phyloP scores from a whole-genome alignment of 306 rosid genomes.

The Malus sylvestris region DNA sequence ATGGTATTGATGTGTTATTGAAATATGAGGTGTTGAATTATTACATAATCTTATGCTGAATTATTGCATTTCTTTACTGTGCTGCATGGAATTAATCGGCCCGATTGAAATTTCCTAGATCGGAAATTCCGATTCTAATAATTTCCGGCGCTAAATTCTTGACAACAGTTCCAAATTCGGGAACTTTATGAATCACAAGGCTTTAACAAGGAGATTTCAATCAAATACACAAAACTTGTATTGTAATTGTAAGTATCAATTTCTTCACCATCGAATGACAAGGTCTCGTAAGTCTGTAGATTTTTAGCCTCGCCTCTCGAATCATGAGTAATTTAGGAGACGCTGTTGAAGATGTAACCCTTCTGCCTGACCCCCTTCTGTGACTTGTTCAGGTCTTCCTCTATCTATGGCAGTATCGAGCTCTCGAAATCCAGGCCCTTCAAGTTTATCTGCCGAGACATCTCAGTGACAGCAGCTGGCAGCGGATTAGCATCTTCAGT shows the following conservation, averaged over 20 bases:
- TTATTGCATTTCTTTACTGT: not conserved
- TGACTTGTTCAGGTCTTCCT: conserved; percentile 54
- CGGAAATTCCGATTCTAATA: not conserved
- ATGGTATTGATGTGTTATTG: too few relatives aligned
- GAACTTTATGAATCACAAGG: too few relatives aligned
- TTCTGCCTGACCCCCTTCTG: conserved; percentile 97
- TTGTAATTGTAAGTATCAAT: too few relatives aligned
- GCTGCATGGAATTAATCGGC: not conserved
- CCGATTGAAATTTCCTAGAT: not conserved
- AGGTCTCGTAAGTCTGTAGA: too few relatives aligned
- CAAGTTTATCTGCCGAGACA: conserved; percentile 49
- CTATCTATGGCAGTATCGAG: conserved; percentile 44
- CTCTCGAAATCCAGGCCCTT: conserved; percentile 62
- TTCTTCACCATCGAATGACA: too few relatives aligned
- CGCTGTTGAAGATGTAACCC: conserved; percentile 82
- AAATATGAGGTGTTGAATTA: not conserved
- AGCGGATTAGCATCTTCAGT: conserved; percentile 40
- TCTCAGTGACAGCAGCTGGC: conserved; percentile 28
- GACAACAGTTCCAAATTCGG: too few relatives aligned
- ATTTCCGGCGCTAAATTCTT: too few relatives aligned
- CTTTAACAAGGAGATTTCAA: too few relatives aligned
- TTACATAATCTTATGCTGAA: not conserved
- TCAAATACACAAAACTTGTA: too few relatives aligned
- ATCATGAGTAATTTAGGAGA: conserved; percentile 42
- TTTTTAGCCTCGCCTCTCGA: too few relatives aligned